phyloP scores from a whole-genome alignment of 2,329 filamentous ascomycete species.

The Hypoxylon sp. region DNA sequence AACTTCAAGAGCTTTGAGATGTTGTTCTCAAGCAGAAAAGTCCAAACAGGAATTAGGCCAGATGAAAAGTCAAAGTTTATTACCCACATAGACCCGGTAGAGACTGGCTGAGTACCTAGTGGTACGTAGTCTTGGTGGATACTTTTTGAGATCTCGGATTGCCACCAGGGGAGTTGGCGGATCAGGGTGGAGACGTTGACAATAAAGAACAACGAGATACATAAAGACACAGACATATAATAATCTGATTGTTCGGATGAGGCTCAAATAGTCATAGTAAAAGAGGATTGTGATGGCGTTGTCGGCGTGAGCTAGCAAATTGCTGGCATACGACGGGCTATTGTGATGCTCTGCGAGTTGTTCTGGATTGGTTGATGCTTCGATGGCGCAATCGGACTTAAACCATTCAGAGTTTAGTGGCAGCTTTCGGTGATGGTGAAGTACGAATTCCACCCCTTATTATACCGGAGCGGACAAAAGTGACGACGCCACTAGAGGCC shows the following conservation, averaged over 20 bases:
- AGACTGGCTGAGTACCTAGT: conserved; percentile 13
- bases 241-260: conserved; percentile 8
- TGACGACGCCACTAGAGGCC: no score
- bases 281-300: conserved; percentile 3
- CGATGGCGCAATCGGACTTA: conserved; percentile 39
- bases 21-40: no score
- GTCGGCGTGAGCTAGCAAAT: conserved; percentile 9
- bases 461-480: no score
- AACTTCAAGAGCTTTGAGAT: not conserved
- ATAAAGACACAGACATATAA: conserved; percentile 5
- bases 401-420: conserved; percentile 32
- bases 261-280: conserved; percentile 3
- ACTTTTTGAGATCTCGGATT: conserved; percentile 16
- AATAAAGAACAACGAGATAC: conserved; percentile 4
- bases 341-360: not conserved
- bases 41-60: conserved; percentile 1
- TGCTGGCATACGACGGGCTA: conserved; percentile 3
- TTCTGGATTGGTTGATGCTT: conserved; percentile 22
- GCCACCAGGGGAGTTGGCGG: conserved; percentile 8
- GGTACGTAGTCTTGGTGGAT: conserved; percentile 21
- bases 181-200: conserved; percentile 2
- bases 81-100: conserved; percentile 10
- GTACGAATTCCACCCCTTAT: conserved; percentile 6
- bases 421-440: conserved; percentile 6
- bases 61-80: conserved; percentile 3